A percentile compares a stretch with the other conserved stretches of the same genome.
These are phyloP conservation scores for Penicillium sp. DNA, from an alignment of 2,329 filamentous ascomycete genomes.

Conservation along the genomic window DNA sequence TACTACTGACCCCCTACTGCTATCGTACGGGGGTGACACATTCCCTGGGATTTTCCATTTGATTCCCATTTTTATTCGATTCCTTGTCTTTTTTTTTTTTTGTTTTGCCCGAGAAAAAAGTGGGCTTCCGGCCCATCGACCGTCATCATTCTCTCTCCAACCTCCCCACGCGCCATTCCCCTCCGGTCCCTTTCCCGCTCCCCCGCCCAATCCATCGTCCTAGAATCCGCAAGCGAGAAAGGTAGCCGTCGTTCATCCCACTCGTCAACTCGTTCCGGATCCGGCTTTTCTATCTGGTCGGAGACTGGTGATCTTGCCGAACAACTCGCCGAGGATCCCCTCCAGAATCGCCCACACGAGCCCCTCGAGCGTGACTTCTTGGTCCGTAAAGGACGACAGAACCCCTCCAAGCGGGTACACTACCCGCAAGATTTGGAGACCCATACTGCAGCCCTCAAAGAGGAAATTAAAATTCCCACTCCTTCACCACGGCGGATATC, in stretches of 20 bases:
- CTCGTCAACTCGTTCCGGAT: conserved; percentile 55
- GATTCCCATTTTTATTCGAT: background rate
- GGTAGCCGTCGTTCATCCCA: conserved; percentile 54
- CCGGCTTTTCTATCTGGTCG: conserved; percentile 81
- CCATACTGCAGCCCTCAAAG: conserved; percentile 38
- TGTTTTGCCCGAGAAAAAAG: background rate
- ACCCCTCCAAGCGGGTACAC: conserved; percentile 65
- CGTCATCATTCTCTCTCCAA: conserved; percentile 83
- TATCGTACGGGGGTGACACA: background rate
- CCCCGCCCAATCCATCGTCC: conserved; percentile 35
- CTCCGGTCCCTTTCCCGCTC: conserved; percentile 66
- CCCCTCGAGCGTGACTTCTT: conserved; percentile 65
- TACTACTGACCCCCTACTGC: background rate
- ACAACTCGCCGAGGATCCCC: conserved; percentile 79
- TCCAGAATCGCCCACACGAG: conserved; percentile 67
- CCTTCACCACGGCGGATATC: conserved; percentile 64
- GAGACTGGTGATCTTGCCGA: conserved; percentile 95
- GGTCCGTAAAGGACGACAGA: conserved; percentile 35
- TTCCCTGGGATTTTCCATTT: background rate
- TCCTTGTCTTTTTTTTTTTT: background rate
- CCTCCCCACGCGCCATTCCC: conserved; percentile 70
- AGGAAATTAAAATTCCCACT: conserved; percentile 71
- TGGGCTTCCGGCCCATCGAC: conserved; percentile 70
- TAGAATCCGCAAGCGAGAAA: conserved; percentile 49
- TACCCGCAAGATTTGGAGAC: conserved; percentile 58